Evolutionary conservation across 1,284 basidiomycete species (phyloP).

Genomic region (Ustilago tritici): DNA sequence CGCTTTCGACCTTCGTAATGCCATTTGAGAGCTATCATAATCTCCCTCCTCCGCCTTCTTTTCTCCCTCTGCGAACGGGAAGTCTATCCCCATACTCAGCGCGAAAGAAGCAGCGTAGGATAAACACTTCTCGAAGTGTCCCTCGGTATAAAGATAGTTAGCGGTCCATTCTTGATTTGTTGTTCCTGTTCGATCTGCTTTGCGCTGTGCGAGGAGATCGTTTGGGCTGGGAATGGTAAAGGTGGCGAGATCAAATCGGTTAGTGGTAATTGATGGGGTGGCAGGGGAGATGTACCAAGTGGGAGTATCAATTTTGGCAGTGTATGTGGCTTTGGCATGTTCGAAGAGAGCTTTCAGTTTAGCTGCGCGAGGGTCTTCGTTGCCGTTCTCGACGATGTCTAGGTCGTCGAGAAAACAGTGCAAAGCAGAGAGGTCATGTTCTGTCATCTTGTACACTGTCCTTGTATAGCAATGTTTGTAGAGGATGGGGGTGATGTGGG

Average conservation of each 20-base stretch:
- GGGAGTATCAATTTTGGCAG: constrained; percentile 37
- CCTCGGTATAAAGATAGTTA: constrained; percentile 35
- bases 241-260: constrained; percentile 4
- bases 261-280: not conserved
- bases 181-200: constrained; percentile 21
- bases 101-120: constrained; percentile 42
- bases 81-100: constrained; percentile 25
- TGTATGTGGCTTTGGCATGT: constrained; percentile 35
- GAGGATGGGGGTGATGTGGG: not conserved
- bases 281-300: constrained; percentile 28
- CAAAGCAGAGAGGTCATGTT: constrained; percentile 39
- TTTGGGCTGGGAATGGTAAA: constrained; percentile 20
- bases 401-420: constrained; percentile 39
- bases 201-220: constrained; percentile 12
- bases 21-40: constrained; percentile 26
- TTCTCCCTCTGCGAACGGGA: not conserved
- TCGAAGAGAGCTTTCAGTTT: constrained; percentile 46
- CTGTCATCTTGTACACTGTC: constrained; percentile 6
- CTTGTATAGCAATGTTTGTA: not conserved
- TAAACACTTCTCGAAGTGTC: constrained; percentile 35
- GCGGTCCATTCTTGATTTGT: constrained; percentile 45
- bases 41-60: not conserved
- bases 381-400: constrained; percentile 33
- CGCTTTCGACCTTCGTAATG: constrained; percentile 22
- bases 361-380: constrained; percentile 34